Percentiles rank a stretch among this genome's conserved stretches.
Conservation (phyloP, 305 asterid species). For the Rubia tinctorum region DNA sequence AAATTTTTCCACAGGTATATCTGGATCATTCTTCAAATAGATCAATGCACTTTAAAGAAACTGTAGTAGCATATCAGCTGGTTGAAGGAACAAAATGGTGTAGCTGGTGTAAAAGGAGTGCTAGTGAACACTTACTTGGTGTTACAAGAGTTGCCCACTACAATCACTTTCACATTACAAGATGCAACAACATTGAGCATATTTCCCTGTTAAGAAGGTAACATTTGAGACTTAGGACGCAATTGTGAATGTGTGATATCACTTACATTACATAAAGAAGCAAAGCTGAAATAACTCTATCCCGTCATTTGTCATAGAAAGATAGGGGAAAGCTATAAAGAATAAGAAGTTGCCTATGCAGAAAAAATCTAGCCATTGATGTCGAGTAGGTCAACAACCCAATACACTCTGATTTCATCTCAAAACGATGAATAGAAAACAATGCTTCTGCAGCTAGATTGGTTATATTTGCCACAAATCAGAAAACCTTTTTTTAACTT, state of each 20-base stretch:
- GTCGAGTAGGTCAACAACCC: conserved; percentile 84
- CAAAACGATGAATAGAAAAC: too few species aligned
- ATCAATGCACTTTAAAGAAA: conserved; percentile 78
- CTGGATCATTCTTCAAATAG: conserved; percentile 93
- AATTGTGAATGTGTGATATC: not conserved
- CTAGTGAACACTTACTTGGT: conserved; percentile 56
- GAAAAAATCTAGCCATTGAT: conserved; percentile 90
- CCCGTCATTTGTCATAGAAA: not conserved
- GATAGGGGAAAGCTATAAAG: not conserved
- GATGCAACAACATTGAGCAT: conserved; percentile 98
- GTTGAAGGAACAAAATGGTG: conserved; percentile 8
- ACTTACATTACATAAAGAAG: not conserved
- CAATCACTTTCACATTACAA: conserved; percentile 81
- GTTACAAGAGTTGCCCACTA: conserved; percentile 98
- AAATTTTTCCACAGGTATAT: conserved; percentile 91
- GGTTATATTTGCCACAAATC: too few species aligned
- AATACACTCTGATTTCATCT: too few species aligned
- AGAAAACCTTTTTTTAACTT: too few species aligned
- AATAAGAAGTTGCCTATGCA: conserved; percentile 52
- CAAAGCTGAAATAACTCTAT: not conserved
- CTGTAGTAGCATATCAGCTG: conserved; percentile 33
- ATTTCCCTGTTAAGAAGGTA: conserved; percentile 60
- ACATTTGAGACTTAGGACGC: not conserved
- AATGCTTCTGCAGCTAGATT: too few species aligned
- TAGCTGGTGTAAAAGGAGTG: conserved; percentile 11